Percentiles rank a stretch among this genome's conserved stretches.
Conservation (phyloP, 139 green algal genomes). For the Raphidocelis subcapitata region DNA sequence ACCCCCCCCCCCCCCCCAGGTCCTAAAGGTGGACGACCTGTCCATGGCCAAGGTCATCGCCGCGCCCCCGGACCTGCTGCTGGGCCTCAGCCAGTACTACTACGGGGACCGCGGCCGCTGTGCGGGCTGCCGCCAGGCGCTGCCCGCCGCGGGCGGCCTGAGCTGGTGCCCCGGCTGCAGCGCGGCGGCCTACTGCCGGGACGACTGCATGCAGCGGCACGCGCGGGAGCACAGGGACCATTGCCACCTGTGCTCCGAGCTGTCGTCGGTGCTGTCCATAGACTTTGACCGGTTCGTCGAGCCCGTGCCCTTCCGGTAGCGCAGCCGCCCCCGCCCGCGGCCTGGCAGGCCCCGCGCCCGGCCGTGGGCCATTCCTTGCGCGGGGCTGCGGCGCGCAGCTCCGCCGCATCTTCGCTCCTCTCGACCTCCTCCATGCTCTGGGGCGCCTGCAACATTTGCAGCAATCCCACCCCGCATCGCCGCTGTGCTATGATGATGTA, state of each 20-base stretch:
- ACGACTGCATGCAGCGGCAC: conserved; percentile 21
- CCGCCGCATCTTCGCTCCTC: too few species aligned
- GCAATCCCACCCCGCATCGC: too few species aligned
- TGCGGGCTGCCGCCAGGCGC: conserved; percentile 14
- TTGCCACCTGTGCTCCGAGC: conserved; percentile 10
- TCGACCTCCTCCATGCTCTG: too few species aligned
- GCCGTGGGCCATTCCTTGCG: too few species aligned
- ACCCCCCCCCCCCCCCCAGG: background rate
- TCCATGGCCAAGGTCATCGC: conserved; percentile 37
- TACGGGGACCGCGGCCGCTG: conserved; percentile 17
- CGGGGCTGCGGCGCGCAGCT: too few species aligned
- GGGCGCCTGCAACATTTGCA: too few species aligned
- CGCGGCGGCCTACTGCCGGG: conserved; percentile 39
- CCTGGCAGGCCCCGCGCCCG: too few species aligned
- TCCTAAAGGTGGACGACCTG: conserved; percentile 29
- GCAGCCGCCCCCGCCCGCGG: too few species aligned
- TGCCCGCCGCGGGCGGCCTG: conserved; percentile 1
- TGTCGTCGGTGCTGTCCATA: conserved; percentile 16
- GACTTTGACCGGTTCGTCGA: conserved; percentile 28
- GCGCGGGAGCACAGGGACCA: conserved; percentile 9
- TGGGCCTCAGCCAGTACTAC: conserved; percentile 42
- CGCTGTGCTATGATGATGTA: too few species aligned
- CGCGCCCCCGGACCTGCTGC: conserved; percentile 36
- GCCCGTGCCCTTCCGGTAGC: conserved; percentile 21
- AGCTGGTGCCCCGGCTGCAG: conserved; percentile 31